Conservation (phyloP, 129 eudicot species). For the Ambrosia trifida region DNA sequence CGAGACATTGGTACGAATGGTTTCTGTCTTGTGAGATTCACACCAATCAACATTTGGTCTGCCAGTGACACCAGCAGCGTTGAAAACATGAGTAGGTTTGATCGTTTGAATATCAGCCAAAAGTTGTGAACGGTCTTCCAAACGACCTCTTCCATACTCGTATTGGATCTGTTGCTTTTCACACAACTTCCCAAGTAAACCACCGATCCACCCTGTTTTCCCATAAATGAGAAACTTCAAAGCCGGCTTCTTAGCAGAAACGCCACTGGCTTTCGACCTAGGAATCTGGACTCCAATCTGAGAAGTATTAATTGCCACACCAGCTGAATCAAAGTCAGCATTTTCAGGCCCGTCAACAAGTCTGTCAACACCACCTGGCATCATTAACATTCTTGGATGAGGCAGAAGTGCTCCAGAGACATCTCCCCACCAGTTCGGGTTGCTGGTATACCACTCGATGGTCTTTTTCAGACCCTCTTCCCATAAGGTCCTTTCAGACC, state of each 20-base stretch:
- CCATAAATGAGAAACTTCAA: constrained; percentile 91
- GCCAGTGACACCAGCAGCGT: constrained; percentile 98
- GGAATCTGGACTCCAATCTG: constrained; percentile 48
- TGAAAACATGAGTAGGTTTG: constrained; percentile 93
- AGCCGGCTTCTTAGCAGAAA: constrained; percentile 43
- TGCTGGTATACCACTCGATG: constrained; percentile 80
- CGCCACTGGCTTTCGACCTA: constrained; percentile 36
- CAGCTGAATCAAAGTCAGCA: constrained; percentile 49
- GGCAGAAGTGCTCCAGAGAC: constrained; percentile 95
- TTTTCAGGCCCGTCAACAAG: constrained; percentile 66
- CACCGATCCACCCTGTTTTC: constrained; percentile 96
- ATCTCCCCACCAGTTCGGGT: constrained; percentile 97
- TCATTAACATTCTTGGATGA: constrained; percentile 96
- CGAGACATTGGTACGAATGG: constrained; percentile 82
- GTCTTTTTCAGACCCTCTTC: constrained; percentile 86
- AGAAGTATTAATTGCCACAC: constrained; percentile 32
- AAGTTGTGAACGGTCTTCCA: constrained; percentile 69
- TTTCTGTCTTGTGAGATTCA: constrained; percentile 84
- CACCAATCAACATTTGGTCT: constrained; percentile 99
- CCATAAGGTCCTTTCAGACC: constrained; percentile 89
- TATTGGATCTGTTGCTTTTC: constrained; percentile 85
- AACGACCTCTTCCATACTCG: constrained; percentile 88
- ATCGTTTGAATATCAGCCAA: constrained; percentile 59
- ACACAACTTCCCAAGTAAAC: constrained; percentile 81
- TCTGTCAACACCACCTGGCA: constrained; percentile 89